Percentiles rank a stretch among this genome's conserved stretches.
Conservation (phyloP, 495 filamentous ascomycete species). For the Xylaria palmicola region DNA sequence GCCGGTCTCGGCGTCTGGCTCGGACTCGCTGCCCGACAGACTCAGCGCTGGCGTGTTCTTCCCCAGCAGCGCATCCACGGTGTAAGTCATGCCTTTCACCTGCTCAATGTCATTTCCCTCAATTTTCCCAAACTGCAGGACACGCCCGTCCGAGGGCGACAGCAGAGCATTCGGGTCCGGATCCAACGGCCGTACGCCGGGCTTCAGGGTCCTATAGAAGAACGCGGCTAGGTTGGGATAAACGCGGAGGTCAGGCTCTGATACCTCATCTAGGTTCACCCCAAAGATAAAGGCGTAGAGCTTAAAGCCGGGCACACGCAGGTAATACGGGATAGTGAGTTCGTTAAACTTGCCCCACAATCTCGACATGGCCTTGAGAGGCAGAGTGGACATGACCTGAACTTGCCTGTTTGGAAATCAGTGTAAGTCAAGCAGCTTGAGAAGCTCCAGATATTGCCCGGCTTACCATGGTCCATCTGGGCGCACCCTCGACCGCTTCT, state of each 20-base stretch:
- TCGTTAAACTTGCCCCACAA: constrained; percentile 97
- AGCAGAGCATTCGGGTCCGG: constrained; percentile 73
- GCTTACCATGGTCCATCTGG: constrained; percentile 85
- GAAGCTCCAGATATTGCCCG: not conserved
- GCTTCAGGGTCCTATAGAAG: constrained; percentile 94
- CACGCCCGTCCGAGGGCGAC: constrained; percentile 83
- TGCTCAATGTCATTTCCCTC: constrained; percentile 95
- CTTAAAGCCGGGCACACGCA: constrained; percentile 92
- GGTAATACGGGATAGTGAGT: constrained; percentile 81
- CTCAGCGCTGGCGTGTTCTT: constrained; percentile 50
- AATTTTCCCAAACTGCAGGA: constrained; percentile 91
- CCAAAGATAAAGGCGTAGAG: constrained; percentile 92
- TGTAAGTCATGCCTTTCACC: constrained; percentile 98
- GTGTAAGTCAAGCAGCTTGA: not conserved
- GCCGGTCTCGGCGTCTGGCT: constrained; percentile 13
- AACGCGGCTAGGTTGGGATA: constrained; percentile 95
- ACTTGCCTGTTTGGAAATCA: constrained; percentile 64
- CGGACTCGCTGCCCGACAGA: constrained; percentile 30
- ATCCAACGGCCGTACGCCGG: constrained; percentile 84
- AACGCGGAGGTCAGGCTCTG: constrained; percentile 78
- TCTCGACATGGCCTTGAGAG: constrained; percentile 88
- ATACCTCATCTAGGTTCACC: constrained; percentile 85
- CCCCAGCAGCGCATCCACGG: constrained; percentile 86
- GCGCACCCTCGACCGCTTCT: constrained; percentile 67
- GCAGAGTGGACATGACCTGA: constrained; percentile 92